Evolutionary conservation across 2,329 filamentous ascomycete species (phyloP).

Genomic region (Claviceps lovelessii): DNA sequence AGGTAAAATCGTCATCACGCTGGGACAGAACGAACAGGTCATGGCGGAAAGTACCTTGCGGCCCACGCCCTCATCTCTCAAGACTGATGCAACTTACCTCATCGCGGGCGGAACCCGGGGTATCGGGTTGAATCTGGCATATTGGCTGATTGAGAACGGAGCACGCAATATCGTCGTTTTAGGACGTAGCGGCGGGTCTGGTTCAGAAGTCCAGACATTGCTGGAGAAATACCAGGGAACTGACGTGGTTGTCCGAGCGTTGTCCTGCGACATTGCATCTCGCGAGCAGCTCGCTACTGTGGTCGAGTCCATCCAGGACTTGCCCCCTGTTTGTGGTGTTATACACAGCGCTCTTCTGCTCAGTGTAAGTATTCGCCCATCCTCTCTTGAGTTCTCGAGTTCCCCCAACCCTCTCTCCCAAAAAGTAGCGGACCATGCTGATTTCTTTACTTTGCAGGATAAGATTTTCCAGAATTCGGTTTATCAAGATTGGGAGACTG

Average conservation of each 20-base stretch:
- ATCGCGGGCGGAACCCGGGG: conserved; percentile 4
- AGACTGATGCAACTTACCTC: conserved; percentile 3
- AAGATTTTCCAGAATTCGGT: conserved; percentile 21
- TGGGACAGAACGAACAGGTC: conserved; percentile 7
- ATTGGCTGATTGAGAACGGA: conserved; percentile 4
- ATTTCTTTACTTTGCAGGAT: conserved; percentile 10
- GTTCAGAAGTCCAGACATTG: conserved; percentile 4
- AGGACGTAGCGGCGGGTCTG: conserved; percentile 1
- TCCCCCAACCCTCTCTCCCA: neutral
- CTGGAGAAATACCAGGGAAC: conserved; percentile 1
- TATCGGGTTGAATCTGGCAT: conserved; percentile 2
- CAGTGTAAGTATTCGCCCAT: conserved; percentile 9
- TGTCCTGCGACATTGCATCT: conserved; percentile 29
- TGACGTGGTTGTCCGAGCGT: conserved; percentile 17
- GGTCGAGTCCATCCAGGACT: conserved; percentile 1
- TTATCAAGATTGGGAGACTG: conserved; percentile 18
- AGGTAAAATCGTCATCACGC: conserved; percentile 26
- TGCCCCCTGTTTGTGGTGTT: conserved; percentile 14
- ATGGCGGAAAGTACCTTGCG: conserved; percentile 3
- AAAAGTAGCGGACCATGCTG: neutral
- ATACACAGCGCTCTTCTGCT: conserved; percentile 24
- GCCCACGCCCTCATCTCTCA: neutral
- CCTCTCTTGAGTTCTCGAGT: neutral
- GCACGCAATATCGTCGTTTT: conserved; percentile 1
- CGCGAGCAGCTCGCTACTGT: conserved; percentile 1